A percentile compares a stretch with the other conserved stretches of the same genome.
Conservation (phyloP, 2,329 filamentous ascomycete genomes). For the Pestalotiopsis fici region DNA sequence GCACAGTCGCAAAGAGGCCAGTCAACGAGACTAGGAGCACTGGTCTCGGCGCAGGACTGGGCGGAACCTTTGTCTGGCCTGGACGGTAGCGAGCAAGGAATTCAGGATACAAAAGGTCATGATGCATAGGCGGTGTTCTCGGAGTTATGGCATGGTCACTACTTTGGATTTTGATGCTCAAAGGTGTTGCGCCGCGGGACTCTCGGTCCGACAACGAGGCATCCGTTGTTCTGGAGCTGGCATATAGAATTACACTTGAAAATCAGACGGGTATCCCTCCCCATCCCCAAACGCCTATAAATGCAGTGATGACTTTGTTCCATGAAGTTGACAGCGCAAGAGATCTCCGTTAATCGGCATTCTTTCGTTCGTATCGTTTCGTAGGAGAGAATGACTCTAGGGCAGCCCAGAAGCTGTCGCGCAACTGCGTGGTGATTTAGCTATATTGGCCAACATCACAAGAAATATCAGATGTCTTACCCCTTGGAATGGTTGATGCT, state of each 20-base stretch:
- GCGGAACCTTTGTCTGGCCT: constrained; percentile 59
- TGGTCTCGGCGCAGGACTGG: constrained; percentile 50
- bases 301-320: constrained; percentile 22
- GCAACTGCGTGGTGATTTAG: constrained; percentile 29
- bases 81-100: constrained; percentile 19
- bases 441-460: not conserved
- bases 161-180: not conserved
- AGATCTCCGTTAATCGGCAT: constrained; percentile 14
- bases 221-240: not conserved
- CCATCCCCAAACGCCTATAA: constrained; percentile 29
- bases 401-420: constrained; percentile 38
- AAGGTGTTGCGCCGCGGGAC: not conserved
- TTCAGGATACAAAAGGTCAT: not conserved
- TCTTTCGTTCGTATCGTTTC: constrained; percentile 22
- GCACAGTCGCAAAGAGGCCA: constrained; percentile 75
- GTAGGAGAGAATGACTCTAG: constrained; percentile 29
- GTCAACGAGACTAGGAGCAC: constrained; percentile 66
- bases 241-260: constrained; percentile 12
- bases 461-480: constrained; percentile 34
- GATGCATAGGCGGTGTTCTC: constrained; percentile 10
- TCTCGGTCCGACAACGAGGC: not conserved
- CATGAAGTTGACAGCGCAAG: constrained; percentile 3
- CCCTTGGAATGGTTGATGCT: constrained; percentile 49
- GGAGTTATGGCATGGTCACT: constrained; percentile 9
- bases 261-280: constrained; percentile 7